A percentile compares a stretch with the other conserved stretches of the same genome.
phyloP scores from a whole-genome alignment of 2,329 filamentous ascomycete species.

The Verticillium albo-atrum region DNA sequence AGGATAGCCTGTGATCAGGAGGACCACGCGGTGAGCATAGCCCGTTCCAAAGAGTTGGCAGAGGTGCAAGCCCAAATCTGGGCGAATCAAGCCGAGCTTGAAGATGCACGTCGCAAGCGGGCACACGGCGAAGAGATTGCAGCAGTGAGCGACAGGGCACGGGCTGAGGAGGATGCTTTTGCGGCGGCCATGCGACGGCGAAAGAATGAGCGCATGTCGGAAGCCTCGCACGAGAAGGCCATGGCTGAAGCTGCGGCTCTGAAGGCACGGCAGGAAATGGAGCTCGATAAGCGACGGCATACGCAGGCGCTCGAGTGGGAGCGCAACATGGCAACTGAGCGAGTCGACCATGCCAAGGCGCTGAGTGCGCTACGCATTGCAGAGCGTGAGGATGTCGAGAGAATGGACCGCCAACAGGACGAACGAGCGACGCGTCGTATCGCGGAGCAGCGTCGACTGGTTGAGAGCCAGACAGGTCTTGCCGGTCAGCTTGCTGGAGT shows the following conservation, averaged over 20 bases:
- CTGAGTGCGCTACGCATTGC: constrained; percentile 43
- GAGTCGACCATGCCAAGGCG: constrained; percentile 43
- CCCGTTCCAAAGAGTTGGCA: constrained; percentile 47
- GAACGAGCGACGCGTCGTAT: constrained; percentile 39
- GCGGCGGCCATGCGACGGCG: constrained; percentile 29
- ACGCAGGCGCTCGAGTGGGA: constrained; percentile 45
- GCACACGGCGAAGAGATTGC: constrained; percentile 40
- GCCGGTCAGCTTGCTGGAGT: constrained; percentile 27
- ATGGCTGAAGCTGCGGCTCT: constrained; percentile 40
- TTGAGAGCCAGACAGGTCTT: constrained; percentile 36
- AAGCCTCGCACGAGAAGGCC: constrained; percentile 40
- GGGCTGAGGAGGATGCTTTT: constrained; percentile 41
- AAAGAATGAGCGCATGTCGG: constrained; percentile 27
- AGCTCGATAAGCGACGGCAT: constrained; percentile 39
- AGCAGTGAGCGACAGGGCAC: constrained; percentile 37
- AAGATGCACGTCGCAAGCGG: constrained; percentile 44
- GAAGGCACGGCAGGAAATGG: constrained; percentile 40
- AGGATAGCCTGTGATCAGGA: constrained; percentile 42
- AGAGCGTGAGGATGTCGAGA: constrained; percentile 47
- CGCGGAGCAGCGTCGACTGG: constrained; percentile 46
- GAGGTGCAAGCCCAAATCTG: constrained; percentile 46
- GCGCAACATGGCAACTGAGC: constrained; percentile 36
- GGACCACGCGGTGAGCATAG: constrained; percentile 43
- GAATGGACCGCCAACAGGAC: constrained; percentile 41
- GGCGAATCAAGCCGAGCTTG: constrained; percentile 42